Base-by-base conservation (phyloP, 2,329 filamentous ascomycete species). In the Microcyclospora tardicrescens region DNA sequence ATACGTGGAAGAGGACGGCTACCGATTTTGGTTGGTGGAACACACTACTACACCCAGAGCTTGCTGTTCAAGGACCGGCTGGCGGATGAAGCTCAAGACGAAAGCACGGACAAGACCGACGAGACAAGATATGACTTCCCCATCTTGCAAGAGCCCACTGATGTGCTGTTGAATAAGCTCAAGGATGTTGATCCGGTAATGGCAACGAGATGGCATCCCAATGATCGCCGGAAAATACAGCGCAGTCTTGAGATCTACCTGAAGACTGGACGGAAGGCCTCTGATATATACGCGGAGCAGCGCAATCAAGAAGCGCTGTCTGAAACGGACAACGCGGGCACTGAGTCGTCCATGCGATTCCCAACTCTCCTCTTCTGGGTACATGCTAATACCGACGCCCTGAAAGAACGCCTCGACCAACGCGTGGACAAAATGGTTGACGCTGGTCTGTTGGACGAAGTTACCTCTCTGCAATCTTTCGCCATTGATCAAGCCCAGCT, bases 121-220 rank as follows among this genome's bases (percentile, higher is more conserved):
- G 51, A 49, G 27, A 45, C 47, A 34, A 39, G 54, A 1, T 39
- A 46, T 10, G 47, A 69, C 28, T 81, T 77, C 49, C 79, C 85
- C 0, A 81, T 95, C 16, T 64, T 96, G 5, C 67, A 81, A 27
- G 77, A 73, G 34, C 63, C 82, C 0, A 82, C 81, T 0, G 77
- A 85, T 34, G 68, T 75, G 10, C 77, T 98, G 40, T 62, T 91
- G 16, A 67, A 74, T 28, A 80, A 80, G 57, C 65, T 98, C 37
- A 71, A 70, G 40, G 78, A 84, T 50, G 79, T 94, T 4, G 91
- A 98, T 57, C 89, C 91, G 0, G 67, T 75, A 14, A 95, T 95
- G 81, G 93, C 89, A 0, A 73, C 78, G 33, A 72, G 81, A 41
- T 98, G 91, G 91, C 93, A 98, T 61, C 91, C 89, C 1, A 91